These are phyloP conservation scores for Apiotrichum montevideense DNA, from an alignment of 1,284 basidiomycete species.

Conservation along the genomic window DNA sequence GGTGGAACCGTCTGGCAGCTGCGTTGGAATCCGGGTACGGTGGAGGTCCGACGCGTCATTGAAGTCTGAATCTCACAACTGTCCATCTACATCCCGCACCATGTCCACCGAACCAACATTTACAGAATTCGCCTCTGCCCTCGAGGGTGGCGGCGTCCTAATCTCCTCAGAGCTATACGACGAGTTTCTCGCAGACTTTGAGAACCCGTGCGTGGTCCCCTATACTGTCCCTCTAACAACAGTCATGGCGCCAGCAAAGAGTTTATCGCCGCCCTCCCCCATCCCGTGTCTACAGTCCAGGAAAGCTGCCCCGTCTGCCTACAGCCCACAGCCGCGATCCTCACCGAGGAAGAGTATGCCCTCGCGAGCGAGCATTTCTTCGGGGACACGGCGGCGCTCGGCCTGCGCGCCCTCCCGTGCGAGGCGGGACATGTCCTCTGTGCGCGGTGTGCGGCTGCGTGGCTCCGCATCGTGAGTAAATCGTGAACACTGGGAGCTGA, in stretches of 20 bases:
- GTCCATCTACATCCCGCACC: no score
- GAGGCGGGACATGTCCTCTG: conserved; percentile 14
- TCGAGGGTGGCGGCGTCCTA: no score
- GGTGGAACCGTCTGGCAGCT: no score
- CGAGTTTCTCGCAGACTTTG: conserved; percentile 14
- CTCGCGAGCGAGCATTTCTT: conserved; percentile 18
- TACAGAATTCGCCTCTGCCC: no score
- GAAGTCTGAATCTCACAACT: no score
- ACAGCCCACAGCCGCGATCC: conserved; percentile 12
- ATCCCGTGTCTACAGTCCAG: not conserved
- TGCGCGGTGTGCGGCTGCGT: conserved; percentile 14
- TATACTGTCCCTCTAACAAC: not conserved
- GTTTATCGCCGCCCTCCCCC: conserved; percentile 15
- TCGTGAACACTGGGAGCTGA: no score
- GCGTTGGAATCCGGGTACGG: no score
- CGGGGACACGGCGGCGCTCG: conserved; percentile 12
- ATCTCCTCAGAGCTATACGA: conserved; percentile 1
- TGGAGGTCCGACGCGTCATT: no score
- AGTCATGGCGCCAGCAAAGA: conserved; percentile 11
- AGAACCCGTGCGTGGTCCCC: conserved; percentile 6
- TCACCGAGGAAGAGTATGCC: conserved; percentile 24
- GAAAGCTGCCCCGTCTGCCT: conserved; percentile 19
- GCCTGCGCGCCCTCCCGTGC: conserved; percentile 17
- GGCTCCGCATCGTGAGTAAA: conserved; percentile 15
- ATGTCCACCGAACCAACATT: no score